These are phyloP conservation scores for Neurospora sp. DNA, from an alignment of 495 filamentous ascomycete genomes.

Conservation along the genomic window DNA sequence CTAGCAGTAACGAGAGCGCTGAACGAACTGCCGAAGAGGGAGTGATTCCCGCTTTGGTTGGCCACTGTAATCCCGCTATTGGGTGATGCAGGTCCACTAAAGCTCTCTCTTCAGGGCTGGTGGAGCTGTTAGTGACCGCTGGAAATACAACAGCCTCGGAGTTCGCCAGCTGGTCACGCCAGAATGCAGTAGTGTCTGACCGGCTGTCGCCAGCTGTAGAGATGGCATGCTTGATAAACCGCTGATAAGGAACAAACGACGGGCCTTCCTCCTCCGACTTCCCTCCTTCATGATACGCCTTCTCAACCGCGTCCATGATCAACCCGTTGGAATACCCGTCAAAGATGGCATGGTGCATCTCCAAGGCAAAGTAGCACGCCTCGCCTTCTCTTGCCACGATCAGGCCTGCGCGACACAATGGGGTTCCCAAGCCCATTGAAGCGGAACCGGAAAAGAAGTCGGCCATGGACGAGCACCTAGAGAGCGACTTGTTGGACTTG, in stretches of 20 bases:
- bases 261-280: not conserved
- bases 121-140: not conserved
- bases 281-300: not conserved
- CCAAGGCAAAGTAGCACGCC: constrained; percentile 35
- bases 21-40: not conserved
- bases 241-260: not conserved
- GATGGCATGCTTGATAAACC: not conserved
- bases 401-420: not conserved
- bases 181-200: not conserved
- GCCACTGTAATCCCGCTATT: not conserved
- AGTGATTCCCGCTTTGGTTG: not conserved
- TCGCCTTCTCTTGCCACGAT: not conserved
- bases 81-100: not conserved
- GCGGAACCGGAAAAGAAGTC: not conserved
- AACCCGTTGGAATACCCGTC: constrained; percentile 38
- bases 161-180: not conserved
- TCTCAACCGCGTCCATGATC: not conserved
- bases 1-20: constrained; percentile 12
- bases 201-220: not conserved
- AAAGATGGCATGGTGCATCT: constrained; percentile 54
- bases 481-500: not conserved
- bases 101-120: not conserved
- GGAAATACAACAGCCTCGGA: not conserved
- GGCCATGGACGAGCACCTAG: not conserved
- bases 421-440: not conserved